Evolutionary conservation across 495 filamentous ascomycete species (phyloP), one percentile per base, ranked within the genome.

Genomic region (Bathelium albidoporum): DNA sequence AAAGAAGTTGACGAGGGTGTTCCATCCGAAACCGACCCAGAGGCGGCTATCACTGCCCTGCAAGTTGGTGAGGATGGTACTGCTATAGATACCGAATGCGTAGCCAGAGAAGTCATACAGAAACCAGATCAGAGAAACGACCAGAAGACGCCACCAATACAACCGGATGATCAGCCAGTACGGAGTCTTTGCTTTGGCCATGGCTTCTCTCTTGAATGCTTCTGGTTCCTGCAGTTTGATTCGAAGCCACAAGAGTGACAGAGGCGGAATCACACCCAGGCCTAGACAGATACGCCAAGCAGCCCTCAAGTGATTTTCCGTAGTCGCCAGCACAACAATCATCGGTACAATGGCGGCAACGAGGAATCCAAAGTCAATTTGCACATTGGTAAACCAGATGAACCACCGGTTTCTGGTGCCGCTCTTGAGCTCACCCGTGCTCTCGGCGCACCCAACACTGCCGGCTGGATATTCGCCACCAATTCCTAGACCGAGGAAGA

Each of bases 361-460:
- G 2, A 94, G 87, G 59, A 89, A 93, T 0, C 86, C 90, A 28
- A 81, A 81, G 72, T 95, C 89, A 64, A 97, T 95, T 77, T 89
- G 86, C 36, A 89, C 82, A 75, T 96, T 96, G 52, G 91, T 97
- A 74, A 95, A 96, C 66, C 95, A 79, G 70, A 95, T 90, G 74
- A 96, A 97, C 89, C 89, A 95, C 24, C 85, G 81, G 69, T 96
- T 93, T 16, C 91, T 78, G 26, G 85, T 85, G n/a, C 91, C 92
- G 10, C 72, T 71, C 72, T 89, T 89, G 64, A 96, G 76, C 71
- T 95, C 89, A 20, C 89, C 89, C 0, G 86, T 90, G 31, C 86
- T 87, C 75, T 97, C 92, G 22, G 90, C 89, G 59, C 84, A 87
- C 0, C 87, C 87, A 3, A 96, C 92, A 60, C 85, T 89, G 4